Percentiles rank a stretch among this genome's conserved stretches.
These are phyloP conservation scores for Nakazawaea anatomiae DNA, from an alignment of 805 yeast genomes.

Conservation along the genomic window DNA sequence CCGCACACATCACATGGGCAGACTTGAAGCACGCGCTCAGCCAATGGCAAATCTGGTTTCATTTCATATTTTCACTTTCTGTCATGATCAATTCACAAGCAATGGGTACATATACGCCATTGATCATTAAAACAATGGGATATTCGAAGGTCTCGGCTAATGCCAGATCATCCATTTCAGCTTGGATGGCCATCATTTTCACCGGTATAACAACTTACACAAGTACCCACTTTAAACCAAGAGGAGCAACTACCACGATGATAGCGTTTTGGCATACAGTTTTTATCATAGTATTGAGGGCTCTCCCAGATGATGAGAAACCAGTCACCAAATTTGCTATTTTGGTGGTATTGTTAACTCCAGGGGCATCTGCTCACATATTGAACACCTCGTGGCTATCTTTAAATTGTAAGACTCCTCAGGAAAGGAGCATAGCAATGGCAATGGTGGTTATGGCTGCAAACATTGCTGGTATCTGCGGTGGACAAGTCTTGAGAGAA, in stretches of 20 bases:
- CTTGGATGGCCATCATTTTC: constrained; percentile 3
- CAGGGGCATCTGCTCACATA: constrained; percentile 8
- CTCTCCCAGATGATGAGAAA: background rate
- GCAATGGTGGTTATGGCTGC: constrained; percentile 15
- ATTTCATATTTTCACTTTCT: background rate
- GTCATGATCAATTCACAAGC: constrained; percentile 10
- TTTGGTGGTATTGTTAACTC: constrained; percentile 1
- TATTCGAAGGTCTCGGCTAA: constrained; percentile 11
- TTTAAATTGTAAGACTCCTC: constrained; percentile 12
- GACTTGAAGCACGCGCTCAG: background rate
- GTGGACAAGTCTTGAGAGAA: constrained; percentile 15
- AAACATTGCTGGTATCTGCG: constrained; percentile 16
- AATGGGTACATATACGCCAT: constrained; percentile 11
- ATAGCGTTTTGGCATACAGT: constrained; percentile 2
- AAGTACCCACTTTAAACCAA: constrained; percentile 9
- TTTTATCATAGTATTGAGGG: background rate
- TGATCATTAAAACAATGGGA: constrained; percentile 12
- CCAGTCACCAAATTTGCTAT: constrained; percentile 4
- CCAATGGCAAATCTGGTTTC: constrained; percentile 1
- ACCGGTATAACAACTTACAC: background rate
- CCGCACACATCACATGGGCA: background rate
- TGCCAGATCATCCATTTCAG: constrained; percentile 12
- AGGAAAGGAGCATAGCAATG: constrained; percentile 13
- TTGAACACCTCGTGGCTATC: constrained; percentile 14
- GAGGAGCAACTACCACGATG: constrained; percentile 4